Percentiles rank a stretch among this genome's conserved stretches.
Evolutionary conservation across 345 rosid species (phyloP).

Genomic region (Luvunga scandens): DNA sequence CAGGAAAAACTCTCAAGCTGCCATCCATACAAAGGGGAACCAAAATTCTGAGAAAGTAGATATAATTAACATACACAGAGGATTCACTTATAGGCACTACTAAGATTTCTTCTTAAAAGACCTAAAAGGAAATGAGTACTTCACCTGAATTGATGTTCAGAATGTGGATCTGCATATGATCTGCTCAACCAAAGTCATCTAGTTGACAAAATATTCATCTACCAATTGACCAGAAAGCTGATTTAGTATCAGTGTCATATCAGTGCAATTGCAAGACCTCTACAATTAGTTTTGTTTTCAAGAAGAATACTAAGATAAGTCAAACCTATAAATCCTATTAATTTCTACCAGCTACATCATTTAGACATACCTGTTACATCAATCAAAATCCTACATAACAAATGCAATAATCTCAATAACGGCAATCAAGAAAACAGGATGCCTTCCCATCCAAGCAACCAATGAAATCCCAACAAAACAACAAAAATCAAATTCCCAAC

Average conservation of each 20-base stretch:
- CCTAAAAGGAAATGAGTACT: conserved; percentile 21
- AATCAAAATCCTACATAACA: not conserved
- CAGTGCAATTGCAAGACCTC: conserved; percentile 23
- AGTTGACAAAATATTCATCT: conserved; percentile 63
- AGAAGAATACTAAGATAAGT: conserved; percentile 8
- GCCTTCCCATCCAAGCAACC: conserved; percentile 19
- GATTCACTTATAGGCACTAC: conserved; percentile 18
- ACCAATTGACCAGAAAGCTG: conserved; percentile 55
- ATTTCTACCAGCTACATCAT: not conserved
- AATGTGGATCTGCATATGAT: conserved; percentile 39
- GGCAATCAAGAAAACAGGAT: conserved; percentile 11
- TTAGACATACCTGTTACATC: conserved; percentile 10
- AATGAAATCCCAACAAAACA: conserved; percentile 1
- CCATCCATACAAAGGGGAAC: conserved; percentile 28
- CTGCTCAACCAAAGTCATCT: conserved; percentile 67
- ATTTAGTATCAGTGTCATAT: conserved; percentile 37
- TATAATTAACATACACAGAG: not conserved
- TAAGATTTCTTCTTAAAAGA: conserved; percentile 2
- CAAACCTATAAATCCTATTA: conserved; percentile 15
- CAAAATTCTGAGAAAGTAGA: conserved; percentile 22
- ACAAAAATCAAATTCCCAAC: conserved; percentile 29
- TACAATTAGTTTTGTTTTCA: conserved; percentile 13
- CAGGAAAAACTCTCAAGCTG: conserved; percentile 35
- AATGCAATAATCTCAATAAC: conserved; percentile 3
- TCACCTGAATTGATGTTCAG: conserved; percentile 53